A percentile compares a stretch with the other conserved stretches of the same genome.
phyloP scores from a whole-genome alignment of 2,329 filamentous ascomycete species.

The Polytolypa hystricis region DNA sequence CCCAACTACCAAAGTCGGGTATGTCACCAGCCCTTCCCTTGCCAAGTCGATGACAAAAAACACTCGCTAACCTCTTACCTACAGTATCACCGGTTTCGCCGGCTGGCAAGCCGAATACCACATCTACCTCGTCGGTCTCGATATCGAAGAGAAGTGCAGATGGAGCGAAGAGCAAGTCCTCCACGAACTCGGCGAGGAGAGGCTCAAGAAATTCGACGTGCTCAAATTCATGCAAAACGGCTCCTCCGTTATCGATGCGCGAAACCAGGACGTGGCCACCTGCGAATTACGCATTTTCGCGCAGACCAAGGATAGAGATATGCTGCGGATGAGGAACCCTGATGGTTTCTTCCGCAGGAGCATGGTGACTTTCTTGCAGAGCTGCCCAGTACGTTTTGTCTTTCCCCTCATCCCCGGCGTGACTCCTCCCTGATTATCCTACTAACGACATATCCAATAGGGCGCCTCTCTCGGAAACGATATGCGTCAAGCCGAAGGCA shows the following conservation, averaged over 20 bases:
- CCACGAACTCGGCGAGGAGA: constrained; percentile 16
- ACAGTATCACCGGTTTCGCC: constrained; percentile 24
- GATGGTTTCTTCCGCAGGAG: background rate
- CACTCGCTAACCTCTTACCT: too few species aligned
- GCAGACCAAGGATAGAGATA: constrained; percentile 23
- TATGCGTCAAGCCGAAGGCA: constrained; percentile 8
- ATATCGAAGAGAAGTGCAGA: constrained; percentile 28
- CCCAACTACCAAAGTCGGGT: constrained; percentile 33
- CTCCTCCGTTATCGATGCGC: constrained; percentile 13
- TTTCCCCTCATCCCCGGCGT: background rate
- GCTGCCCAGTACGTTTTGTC: background rate
- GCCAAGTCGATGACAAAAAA: too few species aligned
- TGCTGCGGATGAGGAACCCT: background rate
- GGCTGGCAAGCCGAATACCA: constrained; percentile 32
- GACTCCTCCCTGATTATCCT: too few species aligned
- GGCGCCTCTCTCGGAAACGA: constrained; percentile 9
- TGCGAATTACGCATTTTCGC: constrained; percentile 27
- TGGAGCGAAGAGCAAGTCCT: constrained; percentile 29
- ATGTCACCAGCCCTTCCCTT: too few species aligned
- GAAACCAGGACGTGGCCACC: constrained; percentile 24
- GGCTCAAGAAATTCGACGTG: constrained; percentile 5
- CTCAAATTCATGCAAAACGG: constrained; percentile 13
- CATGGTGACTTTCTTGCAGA: background rate
- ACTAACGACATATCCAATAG: background rate
- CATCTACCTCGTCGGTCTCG: constrained; percentile 28